Percentiles rank a stretch among this genome's conserved stretches.
Evolutionary conservation across 1,139 yeast species (phyloP).

Genomic region (Zhuliangozyma blackwelliae): DNA sequence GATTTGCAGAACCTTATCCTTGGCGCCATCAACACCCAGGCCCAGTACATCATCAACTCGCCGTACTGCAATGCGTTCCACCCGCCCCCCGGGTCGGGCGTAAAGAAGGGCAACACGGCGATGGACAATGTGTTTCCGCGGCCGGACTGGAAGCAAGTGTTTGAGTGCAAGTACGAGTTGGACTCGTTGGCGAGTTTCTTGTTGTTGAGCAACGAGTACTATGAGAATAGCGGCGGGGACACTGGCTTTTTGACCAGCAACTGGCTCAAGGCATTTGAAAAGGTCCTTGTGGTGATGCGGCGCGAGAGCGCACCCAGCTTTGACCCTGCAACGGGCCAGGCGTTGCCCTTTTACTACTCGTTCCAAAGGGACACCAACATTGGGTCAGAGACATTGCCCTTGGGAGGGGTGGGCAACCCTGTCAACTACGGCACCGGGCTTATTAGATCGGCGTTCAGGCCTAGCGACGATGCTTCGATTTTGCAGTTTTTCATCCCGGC

Average conservation of each 20-base stretch:
- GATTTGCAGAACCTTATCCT: constrained; percentile 48
- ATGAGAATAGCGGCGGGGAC: constrained; percentile 47
- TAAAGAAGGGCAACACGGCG: constrained; percentile 50
- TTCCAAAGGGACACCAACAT: constrained; percentile 71
- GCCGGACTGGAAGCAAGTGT: constrained; percentile 69
- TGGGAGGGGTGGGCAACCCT: constrained; percentile 81
- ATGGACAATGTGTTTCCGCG: constrained; percentile 64
- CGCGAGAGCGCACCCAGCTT: constrained; percentile 67
- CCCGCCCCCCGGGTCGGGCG: constrained; percentile 65
- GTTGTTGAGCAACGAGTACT: constrained; percentile 70
- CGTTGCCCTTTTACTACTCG: constrained; percentile 49
- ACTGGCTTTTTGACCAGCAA: constrained; percentile 43
- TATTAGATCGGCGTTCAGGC: constrained; percentile 82
- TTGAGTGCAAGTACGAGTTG: constrained; percentile 86
- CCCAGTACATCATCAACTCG: constrained; percentile 51
- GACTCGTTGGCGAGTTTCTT: constrained; percentile 83
- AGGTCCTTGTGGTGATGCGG: constrained; percentile 48
- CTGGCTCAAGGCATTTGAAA: constrained; percentile 62
- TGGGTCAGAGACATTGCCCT: constrained; percentile 77
- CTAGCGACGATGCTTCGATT: constrained; percentile 85
- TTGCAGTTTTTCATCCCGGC: constrained; percentile 83
- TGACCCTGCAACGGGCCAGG: constrained; percentile 50
- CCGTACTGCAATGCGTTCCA: constrained; percentile 93
- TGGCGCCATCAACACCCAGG: constrained; percentile 84
- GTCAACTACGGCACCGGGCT: constrained; percentile 68